phyloP scores from a whole-genome alignment of 176 grass and related monocot species.

The Tillandsia leiboldiana region DNA sequence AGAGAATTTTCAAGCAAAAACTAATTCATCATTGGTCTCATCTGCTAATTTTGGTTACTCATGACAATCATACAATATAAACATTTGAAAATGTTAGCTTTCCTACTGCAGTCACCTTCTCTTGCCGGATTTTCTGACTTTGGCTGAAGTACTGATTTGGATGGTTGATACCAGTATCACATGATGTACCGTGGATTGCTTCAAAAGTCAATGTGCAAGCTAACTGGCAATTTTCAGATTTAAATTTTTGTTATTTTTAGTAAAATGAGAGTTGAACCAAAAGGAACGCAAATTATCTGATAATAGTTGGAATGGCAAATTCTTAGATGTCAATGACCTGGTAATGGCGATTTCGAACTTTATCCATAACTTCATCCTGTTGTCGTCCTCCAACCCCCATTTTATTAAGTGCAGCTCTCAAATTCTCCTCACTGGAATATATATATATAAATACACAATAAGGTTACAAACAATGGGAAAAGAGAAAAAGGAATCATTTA shows the following conservation, averaged over 20 bases:
- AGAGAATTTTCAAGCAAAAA: not conserved
- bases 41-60: not conserved
- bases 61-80: not conserved
- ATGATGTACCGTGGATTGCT: conserved; percentile 60
- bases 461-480: not conserved
- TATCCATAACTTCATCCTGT: conserved; percentile 76
- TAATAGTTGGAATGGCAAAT: conserved; percentile 8
- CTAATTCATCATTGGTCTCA: not conserved
- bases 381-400: conserved; percentile 56
- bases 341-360: conserved; percentile 85
- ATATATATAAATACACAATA: not conserved
- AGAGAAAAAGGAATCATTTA: not conserved
- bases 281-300: conserved; percentile 13
- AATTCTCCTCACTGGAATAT: conserved; percentile 68
- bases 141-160: conserved; percentile 93
- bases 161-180: conserved; percentile 92
- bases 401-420: conserved; percentile 83
- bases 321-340: conserved; percentile 36
- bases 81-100: not conserved
- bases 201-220: conserved; percentile 97
- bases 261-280: conserved; percentile 1
- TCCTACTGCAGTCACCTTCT: conserved; percentile 32
- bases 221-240: conserved; percentile 47
- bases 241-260: not conserved
- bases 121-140: conserved; percentile 61